phyloP scores from a whole-genome alignment of 495 filamentous ascomycete genomes.

The Parathielavia hyrcaniae region DNA sequence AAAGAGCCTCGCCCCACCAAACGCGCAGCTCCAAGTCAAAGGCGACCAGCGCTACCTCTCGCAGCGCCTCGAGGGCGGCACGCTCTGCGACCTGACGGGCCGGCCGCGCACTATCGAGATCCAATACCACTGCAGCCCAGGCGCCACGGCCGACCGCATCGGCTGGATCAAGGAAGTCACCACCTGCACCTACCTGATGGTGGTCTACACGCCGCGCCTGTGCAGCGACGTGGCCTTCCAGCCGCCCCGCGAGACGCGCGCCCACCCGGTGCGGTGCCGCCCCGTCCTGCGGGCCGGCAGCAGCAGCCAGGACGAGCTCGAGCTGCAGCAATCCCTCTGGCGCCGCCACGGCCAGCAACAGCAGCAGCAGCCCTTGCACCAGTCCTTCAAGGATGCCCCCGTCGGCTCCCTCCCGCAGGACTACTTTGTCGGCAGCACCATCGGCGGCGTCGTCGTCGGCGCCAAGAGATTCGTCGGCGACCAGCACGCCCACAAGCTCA shows the following conservation, averaged over 20 bases:
- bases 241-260: slow-evolving; percentile 72
- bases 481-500: slow-evolving; percentile 30
- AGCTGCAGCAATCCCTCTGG: slow-evolving; percentile 52
- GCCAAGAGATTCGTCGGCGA: slow-evolving; percentile 45
- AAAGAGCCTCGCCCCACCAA: slow-evolving; percentile 40
- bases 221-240: slow-evolving; percentile 91
- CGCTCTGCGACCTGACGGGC: slow-evolving; percentile 86
- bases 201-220: slow-evolving; percentile 85
- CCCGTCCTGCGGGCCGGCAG: slow-evolving; percentile 50
- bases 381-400: slow-evolving; percentile 8
- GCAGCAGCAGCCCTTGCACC: slow-evolving; percentile 21
- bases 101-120: slow-evolving; percentile 79
- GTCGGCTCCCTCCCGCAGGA: slow-evolving; percentile 12
- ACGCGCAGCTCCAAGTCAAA: slow-evolving; percentile 68
- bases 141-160: slow-evolving; percentile 68
- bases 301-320: slow-evolving; percentile 52
- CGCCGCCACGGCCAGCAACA: slow-evolving; percentile 22
- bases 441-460: slow-evolving; percentile 50
- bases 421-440: slow-evolving; percentile 31
- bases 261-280: slow-evolving; percentile 71
- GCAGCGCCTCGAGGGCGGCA: slow-evolving; percentile 78
- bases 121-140: slow-evolving; percentile 86
- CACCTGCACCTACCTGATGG: slow-evolving; percentile 92
- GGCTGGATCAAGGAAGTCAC: slow-evolving; percentile 92
- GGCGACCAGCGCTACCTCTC: slow-evolving; percentile 87